Conservation (phyloP, 2,329 filamentous ascomycete species). For the Talaromyces pinophilus region DNA sequence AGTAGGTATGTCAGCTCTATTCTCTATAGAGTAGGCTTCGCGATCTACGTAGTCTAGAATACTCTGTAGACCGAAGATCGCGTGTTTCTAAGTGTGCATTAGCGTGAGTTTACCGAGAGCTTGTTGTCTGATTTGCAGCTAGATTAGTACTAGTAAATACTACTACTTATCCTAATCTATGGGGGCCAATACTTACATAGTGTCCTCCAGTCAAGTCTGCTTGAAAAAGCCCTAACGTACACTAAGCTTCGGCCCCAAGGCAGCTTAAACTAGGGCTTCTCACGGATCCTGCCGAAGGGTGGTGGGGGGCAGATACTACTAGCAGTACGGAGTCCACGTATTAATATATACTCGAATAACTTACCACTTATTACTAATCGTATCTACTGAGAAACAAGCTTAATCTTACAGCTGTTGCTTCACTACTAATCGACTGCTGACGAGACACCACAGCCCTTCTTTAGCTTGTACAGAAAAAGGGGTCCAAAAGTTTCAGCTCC, state of each 20-base stretch:
- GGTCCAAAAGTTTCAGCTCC: neutral
- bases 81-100: neutral
- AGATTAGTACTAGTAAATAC: neutral
- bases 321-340: neutral
- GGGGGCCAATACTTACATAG: neutral
- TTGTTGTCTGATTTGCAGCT: neutral
- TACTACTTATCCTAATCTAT: neutral
- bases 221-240: neutral
- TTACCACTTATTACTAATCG: neutral
- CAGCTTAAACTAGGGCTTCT: neutral
- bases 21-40: neutral
- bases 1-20: neutral
- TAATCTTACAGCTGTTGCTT: neutral
- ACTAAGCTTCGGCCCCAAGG: neutral
- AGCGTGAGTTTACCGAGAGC: neutral
- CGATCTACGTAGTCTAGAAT: neutral
- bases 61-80: neutral
- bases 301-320: neutral
- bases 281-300: neutral
- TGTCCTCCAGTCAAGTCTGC: neutral
- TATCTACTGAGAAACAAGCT: neutral
- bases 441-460: neutral
- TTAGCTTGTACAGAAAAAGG: neutral
- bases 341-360: neutral
- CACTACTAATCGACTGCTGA: slow-evolving; percentile 6